phyloP scores from a whole-genome alignment of 2,329 filamentous ascomycete species.

The Monilinia vaccinii-corymbosi region DNA sequence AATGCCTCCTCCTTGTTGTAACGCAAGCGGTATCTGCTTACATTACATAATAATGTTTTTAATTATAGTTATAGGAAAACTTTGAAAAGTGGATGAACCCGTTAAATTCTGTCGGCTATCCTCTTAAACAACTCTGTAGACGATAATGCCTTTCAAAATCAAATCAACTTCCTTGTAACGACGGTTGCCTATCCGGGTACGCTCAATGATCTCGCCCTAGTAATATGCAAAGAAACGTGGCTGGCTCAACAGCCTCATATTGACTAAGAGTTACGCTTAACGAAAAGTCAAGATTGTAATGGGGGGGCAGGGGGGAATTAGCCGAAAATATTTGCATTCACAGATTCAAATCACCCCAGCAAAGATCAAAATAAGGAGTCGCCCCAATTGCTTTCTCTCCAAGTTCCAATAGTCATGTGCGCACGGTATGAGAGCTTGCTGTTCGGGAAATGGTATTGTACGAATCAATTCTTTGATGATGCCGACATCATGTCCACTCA shows the following conservation, averaged over 20 bases:
- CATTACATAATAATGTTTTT: too few species aligned
- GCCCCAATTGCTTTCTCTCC: conserved; percentile 1
- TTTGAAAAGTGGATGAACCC: conserved; percentile 2
- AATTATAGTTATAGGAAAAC: not conserved
- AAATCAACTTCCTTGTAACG: not conserved
- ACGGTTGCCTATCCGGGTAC: not conserved
- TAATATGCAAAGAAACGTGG: not conserved
- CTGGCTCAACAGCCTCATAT: too few species aligned
- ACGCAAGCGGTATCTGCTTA: too few species aligned
- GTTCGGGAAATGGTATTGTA: not conserved
- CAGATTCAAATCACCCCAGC: not conserved
- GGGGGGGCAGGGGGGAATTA: not conserved
- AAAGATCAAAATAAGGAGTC: not conserved
- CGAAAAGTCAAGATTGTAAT: not conserved
- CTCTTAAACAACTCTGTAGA: too few species aligned
- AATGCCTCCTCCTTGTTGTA: too few species aligned
- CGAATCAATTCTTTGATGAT: not conserved
- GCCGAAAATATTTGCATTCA: not conserved
- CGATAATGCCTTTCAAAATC: not conserved
- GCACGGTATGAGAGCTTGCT: not conserved
- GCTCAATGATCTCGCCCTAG: too few species aligned
- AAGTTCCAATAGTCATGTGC: not conserved
- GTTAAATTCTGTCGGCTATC: not conserved
- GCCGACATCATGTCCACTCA: conserved; percentile 4
- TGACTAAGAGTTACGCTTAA: too few species aligned